Evolutionary conservation across 768 basidiomycete species (phyloP).

Genomic region (Dioszegia hungarica): DNA sequence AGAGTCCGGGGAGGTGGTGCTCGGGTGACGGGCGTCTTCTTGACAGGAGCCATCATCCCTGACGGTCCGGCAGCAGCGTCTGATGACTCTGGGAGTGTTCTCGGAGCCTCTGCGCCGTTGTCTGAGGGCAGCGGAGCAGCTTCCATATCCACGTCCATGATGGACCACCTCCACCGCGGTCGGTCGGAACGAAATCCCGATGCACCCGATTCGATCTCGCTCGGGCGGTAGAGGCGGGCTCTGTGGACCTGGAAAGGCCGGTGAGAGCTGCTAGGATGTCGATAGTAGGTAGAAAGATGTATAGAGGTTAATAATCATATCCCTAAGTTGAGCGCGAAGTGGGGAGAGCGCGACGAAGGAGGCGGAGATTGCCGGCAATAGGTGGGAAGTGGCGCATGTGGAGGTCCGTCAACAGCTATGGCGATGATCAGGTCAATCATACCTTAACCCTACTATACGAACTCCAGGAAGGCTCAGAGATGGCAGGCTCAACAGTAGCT

Average conservation of each 20-base stretch:
- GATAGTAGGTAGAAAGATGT: neutral
- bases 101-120: no score
- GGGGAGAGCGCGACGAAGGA: neutral
- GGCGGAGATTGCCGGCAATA: constrained; percentile 5
- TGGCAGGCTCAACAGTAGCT: neutral
- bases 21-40: no score
- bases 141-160: constrained; percentile 31
- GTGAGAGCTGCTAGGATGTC: neutral
- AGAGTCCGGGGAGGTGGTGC: constrained; percentile 14
- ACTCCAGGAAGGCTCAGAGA: no score
- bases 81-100: no score
- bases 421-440: neutral
- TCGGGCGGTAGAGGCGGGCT: neutral
- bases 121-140: no score
- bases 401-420: neutral
- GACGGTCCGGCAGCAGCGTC: no score
- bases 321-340: no score
- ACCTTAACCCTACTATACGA: neutral
- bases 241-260: neutral
- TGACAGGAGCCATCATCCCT: no score
- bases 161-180: constrained; percentile 43
- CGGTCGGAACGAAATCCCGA: neutral
- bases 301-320: neutral
- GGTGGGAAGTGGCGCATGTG: neutral
- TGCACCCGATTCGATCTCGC: neutral